Evolutionary conservation across 176 grass and related monocot genomes (phyloP).

Genomic region (Zizania latifolia): DNA sequence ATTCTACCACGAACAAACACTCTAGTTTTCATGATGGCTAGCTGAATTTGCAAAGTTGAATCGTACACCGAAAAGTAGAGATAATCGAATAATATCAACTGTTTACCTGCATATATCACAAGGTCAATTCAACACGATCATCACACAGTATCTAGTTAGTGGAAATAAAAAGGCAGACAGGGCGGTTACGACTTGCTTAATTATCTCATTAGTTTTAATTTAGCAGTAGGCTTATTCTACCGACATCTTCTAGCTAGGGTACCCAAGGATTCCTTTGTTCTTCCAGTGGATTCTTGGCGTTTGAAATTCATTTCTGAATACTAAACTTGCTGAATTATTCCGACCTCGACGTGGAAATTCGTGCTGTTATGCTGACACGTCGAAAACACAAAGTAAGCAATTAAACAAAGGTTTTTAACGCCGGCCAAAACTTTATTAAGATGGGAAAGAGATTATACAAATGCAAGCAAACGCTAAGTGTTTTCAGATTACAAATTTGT

Average conservation of each 20-base stretch:
- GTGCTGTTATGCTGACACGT: constrained; percentile 4
- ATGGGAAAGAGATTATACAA: too few relatives aligned
- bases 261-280: constrained; percentile 19
- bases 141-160: not conserved
- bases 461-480: too few relatives aligned
- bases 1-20: too few relatives aligned
- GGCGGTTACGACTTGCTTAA: not conserved
- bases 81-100: constrained; percentile 17
- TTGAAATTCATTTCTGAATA: constrained; percentile 16
- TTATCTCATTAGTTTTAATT: not conserved
- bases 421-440: too few relatives aligned
- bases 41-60: not conserved
- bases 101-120: not conserved
- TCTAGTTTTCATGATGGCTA: too few relatives aligned
- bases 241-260: not conserved
- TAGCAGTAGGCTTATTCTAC: constrained; percentile 18
- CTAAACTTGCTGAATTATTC: not conserved
- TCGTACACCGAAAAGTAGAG: not conserved
- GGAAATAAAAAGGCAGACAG: not conserved
- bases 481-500: too few relatives aligned
- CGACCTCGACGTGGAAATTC: constrained; percentile 15
- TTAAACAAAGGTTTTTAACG: not conserved
- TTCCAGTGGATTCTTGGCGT: not conserved
- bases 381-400: not conserved
- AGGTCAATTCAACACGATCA: constrained; percentile 15